These are phyloP conservation scores for Curvularia sp. DNA, from an alignment of 2,329 filamentous ascomycete species.

Conservation along the genomic window DNA sequence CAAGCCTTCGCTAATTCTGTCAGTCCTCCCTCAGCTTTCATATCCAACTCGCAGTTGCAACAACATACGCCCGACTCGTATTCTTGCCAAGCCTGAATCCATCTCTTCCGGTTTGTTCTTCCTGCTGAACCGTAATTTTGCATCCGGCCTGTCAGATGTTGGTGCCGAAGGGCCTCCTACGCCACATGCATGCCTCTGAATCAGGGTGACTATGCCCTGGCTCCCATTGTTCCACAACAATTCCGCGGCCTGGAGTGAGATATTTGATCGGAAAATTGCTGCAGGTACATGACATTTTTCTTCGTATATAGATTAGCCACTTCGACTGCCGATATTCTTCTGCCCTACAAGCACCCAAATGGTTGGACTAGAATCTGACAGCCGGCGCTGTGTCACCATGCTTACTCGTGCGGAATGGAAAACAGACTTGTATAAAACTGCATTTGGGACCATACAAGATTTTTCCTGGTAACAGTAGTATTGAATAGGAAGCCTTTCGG, in stretches of 20 bases:
- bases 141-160: slow-evolving; percentile 1
- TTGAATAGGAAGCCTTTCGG: slow-evolving; percentile 1
- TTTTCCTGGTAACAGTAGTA: neutral
- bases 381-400: slow-evolving; percentile 12
- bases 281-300: slow-evolving; percentile 5
- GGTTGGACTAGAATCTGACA: slow-evolving; percentile 2
- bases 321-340: slow-evolving; percentile 15
- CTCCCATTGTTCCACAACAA: slow-evolving; percentile 14
- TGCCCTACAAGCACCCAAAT: slow-evolving; percentile 6
- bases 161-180: slow-evolving; percentile 8
- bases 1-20: neutral
- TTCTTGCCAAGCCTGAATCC: slow-evolving; percentile 13
- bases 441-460: neutral
- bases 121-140: slow-evolving; percentile 1
- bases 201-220: slow-evolving; percentile 9
- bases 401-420: slow-evolving; percentile 1
- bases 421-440: slow-evolving; percentile 1
- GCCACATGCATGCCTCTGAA: slow-evolving; percentile 2
- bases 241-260: neutral
- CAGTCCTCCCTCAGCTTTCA: slow-evolving; percentile 1
- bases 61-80: slow-evolving; percentile 5
- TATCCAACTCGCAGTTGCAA: slow-evolving; percentile 3
- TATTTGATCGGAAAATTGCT: neutral
- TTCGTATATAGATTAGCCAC: slow-evolving; percentile 11
- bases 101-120: slow-evolving; percentile 3